Conservation (phyloP, 2,329 filamentous ascomycete genomes). For the Calonectria pauciramosa region DNA sequence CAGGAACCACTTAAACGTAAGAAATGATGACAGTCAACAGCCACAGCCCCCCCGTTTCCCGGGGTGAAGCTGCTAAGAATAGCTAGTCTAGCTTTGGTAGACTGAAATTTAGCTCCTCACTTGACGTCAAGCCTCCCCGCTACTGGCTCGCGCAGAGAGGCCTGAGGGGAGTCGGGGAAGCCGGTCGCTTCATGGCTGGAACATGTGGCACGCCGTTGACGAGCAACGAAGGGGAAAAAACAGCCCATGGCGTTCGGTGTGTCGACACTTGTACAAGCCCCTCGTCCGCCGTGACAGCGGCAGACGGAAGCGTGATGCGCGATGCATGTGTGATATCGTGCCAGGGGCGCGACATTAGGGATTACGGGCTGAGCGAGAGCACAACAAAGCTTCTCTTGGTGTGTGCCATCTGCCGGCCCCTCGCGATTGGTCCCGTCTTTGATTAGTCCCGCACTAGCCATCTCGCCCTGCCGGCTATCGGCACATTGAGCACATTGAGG, state of each 20-base stretch:
- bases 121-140: slow-evolving; percentile 1
- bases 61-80: slow-evolving; percentile 2
- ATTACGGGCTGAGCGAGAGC: background rate
- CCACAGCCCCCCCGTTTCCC: background rate
- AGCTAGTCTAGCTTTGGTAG: background rate
- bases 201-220: background rate
- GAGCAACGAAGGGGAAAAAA: background rate
- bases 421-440: background rate
- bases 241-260: background rate
- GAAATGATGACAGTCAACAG: background rate
- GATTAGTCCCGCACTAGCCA: background rate
- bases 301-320: background rate
- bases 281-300: background rate
- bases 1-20: background rate
- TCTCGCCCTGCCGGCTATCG: slow-evolving; percentile 1
- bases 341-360: background rate
- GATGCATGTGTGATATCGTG: background rate
- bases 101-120: background rate
- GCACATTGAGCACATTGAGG: background rate
- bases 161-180: background rate
- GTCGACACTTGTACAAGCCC: background rate
- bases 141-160: background rate
- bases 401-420: background rate
- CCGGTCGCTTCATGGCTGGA: background rate
- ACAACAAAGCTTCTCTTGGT: background rate